Conservation (phyloP, 345 rosid genomes). For the Eucalyptus decipiens region DNA sequence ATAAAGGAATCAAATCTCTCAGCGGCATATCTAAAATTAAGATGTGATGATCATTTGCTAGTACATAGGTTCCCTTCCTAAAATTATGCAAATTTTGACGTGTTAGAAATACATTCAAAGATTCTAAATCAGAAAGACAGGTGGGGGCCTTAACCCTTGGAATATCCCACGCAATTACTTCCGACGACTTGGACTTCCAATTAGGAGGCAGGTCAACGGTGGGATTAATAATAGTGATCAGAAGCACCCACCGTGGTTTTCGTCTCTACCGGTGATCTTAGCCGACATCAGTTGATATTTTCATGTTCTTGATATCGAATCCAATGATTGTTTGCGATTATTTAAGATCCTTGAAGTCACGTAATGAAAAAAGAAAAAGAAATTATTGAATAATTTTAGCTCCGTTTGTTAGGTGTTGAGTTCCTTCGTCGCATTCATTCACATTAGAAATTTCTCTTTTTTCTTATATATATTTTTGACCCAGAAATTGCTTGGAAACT, state of each 20-base stretch:
- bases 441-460: background rate
- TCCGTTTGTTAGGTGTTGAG: background rate
- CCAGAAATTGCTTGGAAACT: background rate
- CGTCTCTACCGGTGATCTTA: background rate
- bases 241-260: background rate
- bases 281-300: background rate
- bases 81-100: no score
- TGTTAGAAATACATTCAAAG: no score
- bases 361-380: background rate
- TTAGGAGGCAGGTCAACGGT: background rate
- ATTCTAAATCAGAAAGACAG: background rate
- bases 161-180: background rate
- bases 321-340: background rate
- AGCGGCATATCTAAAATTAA: no score
- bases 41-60: no score
- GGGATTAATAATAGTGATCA: background rate
- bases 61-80: no score
- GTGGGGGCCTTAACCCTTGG: background rate
- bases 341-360: background rate
- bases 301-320: background rate
- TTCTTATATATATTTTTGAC: background rate
- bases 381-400: background rate
- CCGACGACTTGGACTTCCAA: background rate
- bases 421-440: background rate
- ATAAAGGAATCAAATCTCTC: no score